A percentile compares a stretch with the other conserved stretches of the same genome.
phyloP scores from a whole-genome alignment of 140 eudicot genomes.

The Senecio squalidus region DNA sequence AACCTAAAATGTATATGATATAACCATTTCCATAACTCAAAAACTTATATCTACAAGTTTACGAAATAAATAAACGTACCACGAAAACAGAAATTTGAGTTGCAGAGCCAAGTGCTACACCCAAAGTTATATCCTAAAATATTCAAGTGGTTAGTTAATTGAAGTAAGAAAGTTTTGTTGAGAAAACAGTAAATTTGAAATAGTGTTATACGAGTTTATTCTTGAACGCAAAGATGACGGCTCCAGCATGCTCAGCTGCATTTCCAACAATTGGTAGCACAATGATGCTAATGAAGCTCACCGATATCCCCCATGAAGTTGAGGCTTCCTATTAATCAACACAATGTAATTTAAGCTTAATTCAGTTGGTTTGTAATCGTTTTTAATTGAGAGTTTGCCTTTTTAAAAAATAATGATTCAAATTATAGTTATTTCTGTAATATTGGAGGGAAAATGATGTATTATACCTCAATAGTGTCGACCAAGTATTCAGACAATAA shows the following conservation, averaged over 20 bases:
- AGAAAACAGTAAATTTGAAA: neutral
- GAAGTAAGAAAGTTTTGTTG: neutral
- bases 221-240: slow-evolving; percentile 83
- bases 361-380: too few species aligned
- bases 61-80: slow-evolving; percentile 40
- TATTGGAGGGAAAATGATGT: neutral
- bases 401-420: too few species aligned
- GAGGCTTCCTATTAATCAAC: slow-evolving; percentile 61
- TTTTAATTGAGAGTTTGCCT: too few species aligned
- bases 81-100: slow-evolving; percentile 90
- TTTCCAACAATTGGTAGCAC: slow-evolving; percentile 89
- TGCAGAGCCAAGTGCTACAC: slow-evolving; percentile 96
- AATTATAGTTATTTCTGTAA: too few species aligned
- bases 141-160: neutral
- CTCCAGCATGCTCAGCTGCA: slow-evolving; percentile 98
- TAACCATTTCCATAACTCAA: too few species aligned
- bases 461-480: slow-evolving; percentile 68
- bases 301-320: slow-evolving; percentile 80
- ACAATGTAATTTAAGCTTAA: too few species aligned
- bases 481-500: slow-evolving; percentile 73
- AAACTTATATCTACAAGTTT: too few species aligned
- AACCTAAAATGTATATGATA: slow-evolving; percentile 34
- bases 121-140: slow-evolving; percentile 77
- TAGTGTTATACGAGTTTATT: slow-evolving; percentile 56
- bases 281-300: slow-evolving; percentile 81